Base-by-base conservation (phyloP, 2,329 filamentous ascomycete species). In the Neopestalotiopsis sp. region DNA sequence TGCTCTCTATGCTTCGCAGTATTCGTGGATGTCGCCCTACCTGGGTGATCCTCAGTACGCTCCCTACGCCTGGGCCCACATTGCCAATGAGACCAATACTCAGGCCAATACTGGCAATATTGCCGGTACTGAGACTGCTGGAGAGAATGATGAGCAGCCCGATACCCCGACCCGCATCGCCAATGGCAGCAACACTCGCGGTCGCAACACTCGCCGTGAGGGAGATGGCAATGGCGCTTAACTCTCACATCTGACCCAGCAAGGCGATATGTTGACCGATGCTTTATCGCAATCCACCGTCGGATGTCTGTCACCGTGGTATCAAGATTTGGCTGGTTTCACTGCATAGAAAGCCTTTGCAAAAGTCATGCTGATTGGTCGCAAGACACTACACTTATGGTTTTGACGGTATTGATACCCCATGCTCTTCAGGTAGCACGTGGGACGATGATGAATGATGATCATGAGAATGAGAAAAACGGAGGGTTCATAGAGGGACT, bases 11-110 rank as follows among this genome's bases (percentile, higher is more conserved):
- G 66, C 67, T 17, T 61, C 69, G 2, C 67, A 70, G 1, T 69
- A 67, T 24, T 67, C 70, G 9, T 78, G 76, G 76, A 67, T 71
- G 17, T 74, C 75, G 0, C 76, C 76, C 1, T 78, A 76, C 53
- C 68, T 78, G 32, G 71, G 74, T 30, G 76, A 77, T 40, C 73
- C 73, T 13, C 68, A 69, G 30, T 61, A 68, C n/a, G 68, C 68
- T 12, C 13, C 65, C 14, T 61, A 70, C 57, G 64, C 65, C 4
- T 71, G 68, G 20, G 70, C 68, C 20, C 57, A 71, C 24, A 20
- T 66, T 5, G 71, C 68, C 32, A 40, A 40, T 20, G 28, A 61
- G n/a, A 10, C 20, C 59, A 30, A 34, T 12, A 59, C 24, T 30
- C 28, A 61, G 10, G 59, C 59, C 32, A 53, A 53, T 4, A 17